Evolutionary conservation across 129 eudicot genomes (phyloP), one percentile per base, ranked within the genome.

Genomic region (Scalesia atractyloides): DNA sequence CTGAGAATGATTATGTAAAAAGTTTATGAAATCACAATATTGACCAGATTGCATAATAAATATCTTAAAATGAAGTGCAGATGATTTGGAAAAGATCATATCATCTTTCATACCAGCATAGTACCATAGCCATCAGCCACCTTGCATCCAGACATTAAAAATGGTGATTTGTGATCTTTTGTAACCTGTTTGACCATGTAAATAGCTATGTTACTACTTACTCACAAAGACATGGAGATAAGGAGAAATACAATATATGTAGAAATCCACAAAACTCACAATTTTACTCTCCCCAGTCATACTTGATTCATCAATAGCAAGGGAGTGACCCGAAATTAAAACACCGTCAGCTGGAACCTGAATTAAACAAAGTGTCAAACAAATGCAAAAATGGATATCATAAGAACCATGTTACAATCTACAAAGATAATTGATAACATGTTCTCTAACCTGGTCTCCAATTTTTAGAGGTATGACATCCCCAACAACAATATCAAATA

Each of bases 251-350:
- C 36, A 26, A 48, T 7, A 13, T 37, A n/a, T n/a, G 59, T 44
- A 51, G 13, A 26, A 64, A 26, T 16, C 37, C 16, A 34, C 4
- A 5, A 22, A 52, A 72, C 95, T 76, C 72, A 93, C 98, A 72
- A 89, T 89, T 81, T 89, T 93, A 80, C 96, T 89, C 88, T 93
- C 98, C 69, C 98, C 98, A 9, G 98, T 93, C 98, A 93, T 93
- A 78, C 96, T 93, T 26, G 98, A 93, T 78, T 93, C 98, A 73
- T 93, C 98, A 76, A 93, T 74, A 78, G 90, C 82, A 62, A 93
- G 96, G 37, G 96, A 87, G 5, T 93, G 96, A 64, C 98, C 96
- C 13, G 95, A 87, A 48, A 93, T 75, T 49, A 93, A 39, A 52
- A 93, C 75, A 39, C 98, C 98, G 66, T 93, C 98, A 22, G 98